Percentiles rank a stretch among this genome's conserved stretches.
Conservation (phyloP, 345 rosid species). For the Eucalyptus erythrocorys region DNA sequence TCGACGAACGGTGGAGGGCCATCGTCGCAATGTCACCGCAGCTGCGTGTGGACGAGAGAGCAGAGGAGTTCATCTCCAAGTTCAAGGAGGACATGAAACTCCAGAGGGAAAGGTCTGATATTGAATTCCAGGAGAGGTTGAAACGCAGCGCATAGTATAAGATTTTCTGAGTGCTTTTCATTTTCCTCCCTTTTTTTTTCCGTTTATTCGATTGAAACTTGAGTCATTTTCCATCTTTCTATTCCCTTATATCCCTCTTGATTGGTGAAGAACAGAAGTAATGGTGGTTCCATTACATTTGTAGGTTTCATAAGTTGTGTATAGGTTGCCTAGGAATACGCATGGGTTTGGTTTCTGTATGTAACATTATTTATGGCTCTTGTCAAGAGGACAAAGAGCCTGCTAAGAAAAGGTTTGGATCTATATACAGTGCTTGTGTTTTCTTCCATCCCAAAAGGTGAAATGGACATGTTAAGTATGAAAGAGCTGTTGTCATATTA, state of each 20-base stretch:
- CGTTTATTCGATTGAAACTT: background rate
- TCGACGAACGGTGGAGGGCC: constrained; percentile 82
- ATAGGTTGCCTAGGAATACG: background rate
- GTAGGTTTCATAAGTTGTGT: background rate
- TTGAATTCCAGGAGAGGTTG: constrained; percentile 67
- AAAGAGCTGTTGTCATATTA: background rate
- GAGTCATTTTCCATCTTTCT: background rate
- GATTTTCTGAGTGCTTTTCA: background rate
- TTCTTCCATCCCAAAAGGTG: background rate
- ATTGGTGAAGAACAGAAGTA: background rate
- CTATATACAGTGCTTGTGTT: background rate
- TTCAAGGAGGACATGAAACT: constrained; percentile 53
- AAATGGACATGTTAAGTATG: background rate
- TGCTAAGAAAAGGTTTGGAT: background rate
- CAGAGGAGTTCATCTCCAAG: constrained; percentile 71
- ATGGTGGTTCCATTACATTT: background rate
- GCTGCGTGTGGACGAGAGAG: constrained; percentile 71
- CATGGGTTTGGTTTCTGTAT: background rate
- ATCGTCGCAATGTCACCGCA: constrained; percentile 70
- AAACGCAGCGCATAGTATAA: constrained; percentile 22
- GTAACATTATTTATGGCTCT: background rate
- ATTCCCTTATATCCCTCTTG: background rate
- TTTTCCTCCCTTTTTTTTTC: background rate
- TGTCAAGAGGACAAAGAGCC: background rate
- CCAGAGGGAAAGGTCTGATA: constrained; percentile 47